These are phyloP conservation scores for Cerioporus squamosus DNA, from an alignment of 1,284 basidiomycete genomes.

Conservation along the genomic window DNA sequence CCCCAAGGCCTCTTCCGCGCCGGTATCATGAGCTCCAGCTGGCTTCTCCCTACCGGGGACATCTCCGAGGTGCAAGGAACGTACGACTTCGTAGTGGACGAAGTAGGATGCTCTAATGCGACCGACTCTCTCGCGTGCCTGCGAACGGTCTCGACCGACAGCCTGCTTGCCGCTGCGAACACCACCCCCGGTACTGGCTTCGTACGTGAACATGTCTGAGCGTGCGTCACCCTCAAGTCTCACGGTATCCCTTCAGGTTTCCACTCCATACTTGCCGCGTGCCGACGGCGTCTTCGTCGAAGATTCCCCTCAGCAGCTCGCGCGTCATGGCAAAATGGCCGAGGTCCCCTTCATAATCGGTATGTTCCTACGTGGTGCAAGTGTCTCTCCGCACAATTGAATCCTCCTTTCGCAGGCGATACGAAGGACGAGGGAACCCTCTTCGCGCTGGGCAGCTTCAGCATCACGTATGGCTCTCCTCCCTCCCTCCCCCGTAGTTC, in stretches of 20 bases:
- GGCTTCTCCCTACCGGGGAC: slow-evolving; percentile 34
- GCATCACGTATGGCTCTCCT: slow-evolving; percentile 10
- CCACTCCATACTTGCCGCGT: slow-evolving; percentile 26
- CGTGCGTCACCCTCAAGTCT: not conserved
- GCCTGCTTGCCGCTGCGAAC: slow-evolving; percentile 34
- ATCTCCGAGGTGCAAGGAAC: slow-evolving; percentile 33
- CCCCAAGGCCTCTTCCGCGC: slow-evolving; percentile 38
- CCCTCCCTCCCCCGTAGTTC: too few species aligned
- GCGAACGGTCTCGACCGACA: slow-evolving; percentile 33
- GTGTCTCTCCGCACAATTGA: not conserved
- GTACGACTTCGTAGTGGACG: slow-evolving; percentile 37
- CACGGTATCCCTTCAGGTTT: not conserved
- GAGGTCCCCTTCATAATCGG: slow-evolving; percentile 35
- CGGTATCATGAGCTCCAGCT: slow-evolving; percentile 41
- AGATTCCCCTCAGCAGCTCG: slow-evolving; percentile 25
- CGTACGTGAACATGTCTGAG: not conserved
- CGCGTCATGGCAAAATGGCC: slow-evolving; percentile 27
- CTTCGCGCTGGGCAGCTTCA: slow-evolving; percentile 22
- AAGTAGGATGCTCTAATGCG: slow-evolving; percentile 33
- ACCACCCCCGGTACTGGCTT: not conserved
- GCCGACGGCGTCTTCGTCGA: slow-evolving; percentile 35
- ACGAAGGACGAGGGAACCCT: slow-evolving; percentile 38
- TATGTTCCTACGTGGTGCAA: not conserved
- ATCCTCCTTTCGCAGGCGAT: slow-evolving; percentile 16
- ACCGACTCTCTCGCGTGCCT: slow-evolving; percentile 45